Percentiles rank a stretch among this genome's conserved stretches.
Conservation (phyloP, 2,329 filamentous ascomycete genomes). For the Coniella vitis region DNA sequence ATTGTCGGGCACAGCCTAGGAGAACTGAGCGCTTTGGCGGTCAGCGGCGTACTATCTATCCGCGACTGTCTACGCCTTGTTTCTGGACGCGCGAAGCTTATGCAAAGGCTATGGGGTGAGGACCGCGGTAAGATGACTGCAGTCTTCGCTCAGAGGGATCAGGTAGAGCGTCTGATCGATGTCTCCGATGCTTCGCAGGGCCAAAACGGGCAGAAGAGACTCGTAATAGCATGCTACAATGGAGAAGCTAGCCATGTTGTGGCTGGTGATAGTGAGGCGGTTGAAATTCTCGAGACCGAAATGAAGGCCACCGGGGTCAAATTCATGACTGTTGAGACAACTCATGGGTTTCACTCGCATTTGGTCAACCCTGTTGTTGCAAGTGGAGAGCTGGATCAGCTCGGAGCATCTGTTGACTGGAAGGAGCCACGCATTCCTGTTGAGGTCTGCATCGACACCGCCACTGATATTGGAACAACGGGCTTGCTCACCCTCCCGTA, state of each 20-base stretch:
- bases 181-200: neutral
- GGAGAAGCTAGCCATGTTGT: neutral
- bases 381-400: too few relatives aligned
- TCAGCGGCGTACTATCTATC: neutral
- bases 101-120: constrained; percentile 26
- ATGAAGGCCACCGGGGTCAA: neutral
- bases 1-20: constrained; percentile 36
- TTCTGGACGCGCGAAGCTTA: constrained; percentile 22
- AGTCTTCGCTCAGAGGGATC: constrained; percentile 12
- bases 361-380: too few relatives aligned
- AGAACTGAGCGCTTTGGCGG: constrained; percentile 25
- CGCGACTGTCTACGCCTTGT: neutral
- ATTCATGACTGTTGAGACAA: too few relatives aligned
- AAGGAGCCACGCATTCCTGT: too few relatives aligned
- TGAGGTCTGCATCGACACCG: too few relatives aligned
- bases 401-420: too few relatives aligned
- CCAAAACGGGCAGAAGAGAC: neutral
- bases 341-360: too few relatives aligned
- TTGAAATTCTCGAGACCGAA: neutral
- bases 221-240: neutral
- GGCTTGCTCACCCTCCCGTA: too few relatives aligned
- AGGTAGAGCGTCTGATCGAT: neutral
- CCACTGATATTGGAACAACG: too few relatives aligned
- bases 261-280: neutral
- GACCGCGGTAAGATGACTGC: constrained; percentile 34